Base-by-base conservation (phyloP, 805 yeast species). In the Wickerhamiella australiensis region DNA sequence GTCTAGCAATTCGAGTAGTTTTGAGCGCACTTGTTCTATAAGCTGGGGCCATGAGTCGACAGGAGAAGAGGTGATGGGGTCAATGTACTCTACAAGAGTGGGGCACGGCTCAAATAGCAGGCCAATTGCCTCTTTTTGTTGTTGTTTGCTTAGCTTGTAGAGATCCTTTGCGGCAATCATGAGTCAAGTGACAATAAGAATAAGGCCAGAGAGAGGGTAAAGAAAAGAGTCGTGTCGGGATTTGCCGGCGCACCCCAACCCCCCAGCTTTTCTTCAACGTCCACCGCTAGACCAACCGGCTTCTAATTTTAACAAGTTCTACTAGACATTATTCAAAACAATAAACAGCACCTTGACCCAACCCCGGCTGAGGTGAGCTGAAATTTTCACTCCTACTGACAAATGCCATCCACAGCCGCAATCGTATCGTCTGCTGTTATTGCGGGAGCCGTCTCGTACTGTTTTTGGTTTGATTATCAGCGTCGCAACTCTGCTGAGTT, bases 401-500 rank as follows among this genome's bases (percentile, higher is more conserved):
- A 26, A 49, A 64, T 64, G 68, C 63, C 67, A n/a, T 61, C 67
- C 23, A 60, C 65, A 18, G 42, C 63, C 21, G 43, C 61, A 31
- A 56, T 63, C 46, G 59, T 66, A 13, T 53, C 64, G 36, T 54
- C 64, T 22, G 61, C 58, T 23, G 53, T 60, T 38, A 59, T 62
- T 18, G 58, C 53, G 23, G 54, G 64, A 37, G 67, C 63, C 35
- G 66, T 66, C 20, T 57, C 68, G 15, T 90, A 92, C 68, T 85
- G 90, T 50, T 70, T 78, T 35, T 92, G 85, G 71, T 94, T 94
- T 62, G 99, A 92, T 70, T 84, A 87, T 73, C 75, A 76, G 68
- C 85, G 98, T 70, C 84, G 97, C 70, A 73, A 74, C 67, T 78
- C 82, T 51, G 66, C 83, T 18, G 83, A 77, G 51, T 94, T 92